These are phyloP conservation scores for Cladorrhinum samala DNA, from an alignment of 495 filamentous ascomycete species.

Conservation along the genomic window DNA sequence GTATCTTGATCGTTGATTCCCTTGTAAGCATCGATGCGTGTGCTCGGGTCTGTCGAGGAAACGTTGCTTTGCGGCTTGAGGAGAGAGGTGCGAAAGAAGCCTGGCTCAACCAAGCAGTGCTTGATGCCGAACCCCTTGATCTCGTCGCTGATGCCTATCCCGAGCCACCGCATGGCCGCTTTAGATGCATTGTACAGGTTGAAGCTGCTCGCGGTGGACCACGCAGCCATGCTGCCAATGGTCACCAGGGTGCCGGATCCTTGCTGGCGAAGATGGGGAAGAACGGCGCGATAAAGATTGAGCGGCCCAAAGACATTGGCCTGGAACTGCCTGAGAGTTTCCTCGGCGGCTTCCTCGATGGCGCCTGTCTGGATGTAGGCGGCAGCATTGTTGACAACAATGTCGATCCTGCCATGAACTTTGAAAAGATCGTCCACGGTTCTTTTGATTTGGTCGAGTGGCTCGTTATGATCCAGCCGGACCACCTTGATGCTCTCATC, in stretches of 20 bases:
- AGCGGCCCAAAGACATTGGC: conserved; percentile 44
- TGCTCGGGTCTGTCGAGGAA: background rate
- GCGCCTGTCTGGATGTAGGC: conserved; percentile 36
- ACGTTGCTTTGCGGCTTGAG: conserved; percentile 23
- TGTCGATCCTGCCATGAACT: conserved; percentile 38
- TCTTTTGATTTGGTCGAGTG: conserved; percentile 24
- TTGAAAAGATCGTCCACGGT: conserved; percentile 23
- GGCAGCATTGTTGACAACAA: conserved; percentile 46
- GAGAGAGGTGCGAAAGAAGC: conserved; percentile 46
- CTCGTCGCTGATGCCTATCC: conserved; percentile 39
- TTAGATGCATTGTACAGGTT: conserved; percentile 50
- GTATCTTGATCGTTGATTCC: conserved; percentile 9
- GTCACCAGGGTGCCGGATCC: conserved; percentile 42
- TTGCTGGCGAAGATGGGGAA: conserved; percentile 43
- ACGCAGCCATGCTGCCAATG: conserved; percentile 41
- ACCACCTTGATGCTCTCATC: conserved; percentile 38
- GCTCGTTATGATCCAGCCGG: conserved; percentile 30
- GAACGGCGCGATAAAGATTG: conserved; percentile 37
- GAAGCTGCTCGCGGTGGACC: conserved; percentile 28
- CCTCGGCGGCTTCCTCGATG: conserved; percentile 35
- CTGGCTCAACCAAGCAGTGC: conserved; percentile 42
- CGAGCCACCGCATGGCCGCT: conserved; percentile 35
- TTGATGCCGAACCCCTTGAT: conserved; percentile 40
- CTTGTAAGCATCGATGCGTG: conserved; percentile 17
- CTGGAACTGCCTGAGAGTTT: conserved; percentile 26